Conservation (phyloP, 2,329 filamentous ascomycete genomes). For the Epicoccum nigrum region DNA sequence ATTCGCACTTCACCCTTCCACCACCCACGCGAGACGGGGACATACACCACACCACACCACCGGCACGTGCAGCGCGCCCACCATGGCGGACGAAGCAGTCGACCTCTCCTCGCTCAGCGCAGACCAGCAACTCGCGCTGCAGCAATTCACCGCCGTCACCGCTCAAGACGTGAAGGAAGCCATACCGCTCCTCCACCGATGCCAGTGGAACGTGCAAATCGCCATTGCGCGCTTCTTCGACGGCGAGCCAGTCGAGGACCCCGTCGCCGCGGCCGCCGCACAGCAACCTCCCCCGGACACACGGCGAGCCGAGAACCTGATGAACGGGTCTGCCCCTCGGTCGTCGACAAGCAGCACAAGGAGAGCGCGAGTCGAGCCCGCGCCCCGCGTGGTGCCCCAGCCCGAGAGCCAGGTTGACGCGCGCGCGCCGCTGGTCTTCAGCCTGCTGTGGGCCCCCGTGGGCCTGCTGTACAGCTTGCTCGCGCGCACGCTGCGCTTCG, state of each 20-base stretch:
- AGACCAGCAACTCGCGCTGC: slow-evolving; percentile 80
- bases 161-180: slow-evolving; percentile 79
- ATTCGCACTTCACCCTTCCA: too few species aligned
- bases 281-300: slow-evolving; percentile 51
- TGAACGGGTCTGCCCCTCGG: slow-evolving; percentile 55
- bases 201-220: slow-evolving; percentile 97
- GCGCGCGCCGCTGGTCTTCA: slow-evolving; percentile 75
- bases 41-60: too few species aligned
- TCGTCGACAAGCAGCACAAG: slow-evolving; percentile 37
- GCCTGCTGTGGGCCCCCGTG: slow-evolving; percentile 81
- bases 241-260: slow-evolving; percentile 80
- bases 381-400: slow-evolving; percentile 83
- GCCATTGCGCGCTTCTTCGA: slow-evolving; percentile 98
- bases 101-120: slow-evolving; percentile 74
- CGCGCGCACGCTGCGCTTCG: slow-evolving; percentile 70
- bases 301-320: slow-evolving; percentile 74
- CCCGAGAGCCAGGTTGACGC: slow-evolving; percentile 68
- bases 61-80: not conserved
- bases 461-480: slow-evolving; percentile 76
- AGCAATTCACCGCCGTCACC: slow-evolving; percentile 88
- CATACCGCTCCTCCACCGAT: slow-evolving; percentile 78
- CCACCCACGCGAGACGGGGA: too few species aligned
- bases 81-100: slow-evolving; percentile 52
- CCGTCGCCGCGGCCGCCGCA: slow-evolving; percentile 73
- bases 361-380: slow-evolving; percentile 63